phyloP scores from a whole-genome alignment of 2,329 filamentous ascomycete species.

The Fusarium euwallaceae region DNA sequence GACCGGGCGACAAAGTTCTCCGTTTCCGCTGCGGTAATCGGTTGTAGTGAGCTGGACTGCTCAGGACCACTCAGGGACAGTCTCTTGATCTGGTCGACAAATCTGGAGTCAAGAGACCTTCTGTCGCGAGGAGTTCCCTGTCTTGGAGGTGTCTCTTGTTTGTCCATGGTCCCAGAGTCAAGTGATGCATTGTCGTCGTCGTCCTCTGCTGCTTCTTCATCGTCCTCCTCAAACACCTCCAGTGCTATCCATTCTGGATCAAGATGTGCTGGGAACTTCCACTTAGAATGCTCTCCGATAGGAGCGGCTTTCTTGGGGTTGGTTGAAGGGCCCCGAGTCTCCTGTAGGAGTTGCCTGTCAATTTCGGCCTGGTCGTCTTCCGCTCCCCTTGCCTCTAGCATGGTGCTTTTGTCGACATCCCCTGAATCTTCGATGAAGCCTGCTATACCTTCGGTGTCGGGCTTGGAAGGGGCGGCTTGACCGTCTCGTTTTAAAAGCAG shows the following conservation, averaged over 20 bases:
- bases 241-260: constrained; percentile 94
- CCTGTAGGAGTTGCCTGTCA: constrained; percentile 58
- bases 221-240: constrained; percentile 80
- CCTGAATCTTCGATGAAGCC: constrained; percentile 60
- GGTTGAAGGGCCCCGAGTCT: constrained; percentile 20
- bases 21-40: constrained; percentile 33
- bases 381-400: constrained; percentile 31
- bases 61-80: constrained; percentile 51
- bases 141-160: constrained; percentile 37
- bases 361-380: constrained; percentile 59
- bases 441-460: constrained; percentile 8
- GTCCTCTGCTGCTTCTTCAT: constrained; percentile 42
- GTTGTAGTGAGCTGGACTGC: constrained; percentile 10
- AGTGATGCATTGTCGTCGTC: constrained; percentile 64
- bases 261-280: constrained; percentile 74
- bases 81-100: constrained; percentile 58
- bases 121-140: constrained; percentile 28
- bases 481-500: constrained; percentile 51
- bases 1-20: constrained; percentile 55
- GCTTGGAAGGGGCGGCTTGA: constrained; percentile 18
- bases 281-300: constrained; percentile 13
- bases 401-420: constrained; percentile 2
- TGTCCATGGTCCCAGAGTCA: constrained; percentile 54
- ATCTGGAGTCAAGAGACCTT: constrained; percentile 52
- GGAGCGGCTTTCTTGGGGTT: constrained; percentile 4